A percentile compares a stretch with the other conserved stretches of the same genome.
These are phyloP conservation scores for Hebeloma cylindrosporum DNA, from an alignment of 768 basidiomycete genomes.

Conservation along the genomic window DNA sequence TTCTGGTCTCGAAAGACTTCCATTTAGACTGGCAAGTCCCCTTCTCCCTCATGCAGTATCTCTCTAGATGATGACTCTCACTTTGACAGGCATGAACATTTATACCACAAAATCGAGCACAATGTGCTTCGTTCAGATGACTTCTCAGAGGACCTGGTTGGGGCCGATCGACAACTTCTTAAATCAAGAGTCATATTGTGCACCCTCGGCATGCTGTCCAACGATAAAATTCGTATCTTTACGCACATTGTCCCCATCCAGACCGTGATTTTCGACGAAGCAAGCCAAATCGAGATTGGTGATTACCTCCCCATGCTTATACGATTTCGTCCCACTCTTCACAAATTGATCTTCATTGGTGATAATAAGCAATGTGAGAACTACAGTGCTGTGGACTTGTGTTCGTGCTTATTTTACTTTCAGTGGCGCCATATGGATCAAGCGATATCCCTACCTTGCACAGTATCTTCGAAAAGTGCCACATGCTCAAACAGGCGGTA, in stretches of 20 bases:
- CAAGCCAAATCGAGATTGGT: constrained; percentile 54
- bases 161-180: constrained; percentile 26
- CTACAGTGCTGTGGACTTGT: too few relatives aligned
- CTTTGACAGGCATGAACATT: constrained; percentile 65
- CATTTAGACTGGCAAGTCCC: constrained; percentile 57
- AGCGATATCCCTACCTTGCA: constrained; percentile 48
- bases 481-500: constrained; percentile 40
- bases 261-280: constrained; percentile 52
- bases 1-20: constrained; percentile 66
- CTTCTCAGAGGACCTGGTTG: constrained; percentile 23
- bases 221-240: constrained; percentile 24
- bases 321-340: constrained; percentile 33
- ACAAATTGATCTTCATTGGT: constrained; percentile 51
- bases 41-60: constrained; percentile 10
- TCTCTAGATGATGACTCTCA: too few relatives aligned
- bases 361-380: constrained; percentile 51
- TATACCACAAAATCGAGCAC: constrained; percentile 48
- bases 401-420: constrained; percentile 17
- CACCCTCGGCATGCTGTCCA: constrained; percentile 65
- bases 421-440: constrained; percentile 68
- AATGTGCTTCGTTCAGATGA: constrained; percentile 50
- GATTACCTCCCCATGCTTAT: constrained; percentile 42
- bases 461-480: constrained; percentile 61
- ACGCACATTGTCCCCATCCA: constrained; percentile 33
- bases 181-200: constrained; percentile 59